These are phyloP conservation scores for Aphelidium insulamus DNA, from an alignment of 371 early-diverging fungal species.

Conservation along the genomic window DNA sequence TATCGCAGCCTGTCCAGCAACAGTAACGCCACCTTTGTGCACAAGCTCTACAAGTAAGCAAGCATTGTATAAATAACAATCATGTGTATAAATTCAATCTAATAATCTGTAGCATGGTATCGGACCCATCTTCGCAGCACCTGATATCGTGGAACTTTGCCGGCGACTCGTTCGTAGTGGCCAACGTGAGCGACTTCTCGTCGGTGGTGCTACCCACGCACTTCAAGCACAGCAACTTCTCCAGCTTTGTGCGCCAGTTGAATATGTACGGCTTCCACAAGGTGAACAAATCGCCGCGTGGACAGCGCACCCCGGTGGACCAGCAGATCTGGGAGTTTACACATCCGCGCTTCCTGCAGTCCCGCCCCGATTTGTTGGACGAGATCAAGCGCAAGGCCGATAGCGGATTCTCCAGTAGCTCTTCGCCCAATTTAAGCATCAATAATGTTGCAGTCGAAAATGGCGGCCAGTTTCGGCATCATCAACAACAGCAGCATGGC, in stretches of 20 bases:
- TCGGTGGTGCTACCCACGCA: conserved; percentile 46
- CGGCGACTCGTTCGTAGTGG: conserved; percentile 67
- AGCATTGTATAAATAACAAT: conserved; percentile 1
- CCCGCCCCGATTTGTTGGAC: conserved; percentile 50
- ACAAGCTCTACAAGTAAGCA: conserved; percentile 31
- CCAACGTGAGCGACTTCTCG: conserved; percentile 59
- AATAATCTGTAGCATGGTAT: conserved; percentile 36
- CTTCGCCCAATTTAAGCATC: too few relatives aligned
- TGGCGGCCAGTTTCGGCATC: too few relatives aligned
- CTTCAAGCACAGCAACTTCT: conserved; percentile 68
- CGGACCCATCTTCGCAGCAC: conserved; percentile 46
- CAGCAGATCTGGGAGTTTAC: conserved; percentile 85
- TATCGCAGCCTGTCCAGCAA: too few relatives aligned
- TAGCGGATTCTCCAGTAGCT: too few relatives aligned
- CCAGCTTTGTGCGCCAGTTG: conserved; percentile 62
- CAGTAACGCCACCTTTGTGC: conserved; percentile 33
- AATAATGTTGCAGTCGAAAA: too few relatives aligned
- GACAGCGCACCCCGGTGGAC: conserved; percentile 50
- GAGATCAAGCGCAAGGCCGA: conserved; percentile 66
- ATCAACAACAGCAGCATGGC: too few relatives aligned
- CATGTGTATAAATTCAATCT: neutral
- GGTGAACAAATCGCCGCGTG: conserved; percentile 60
- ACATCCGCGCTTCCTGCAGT: conserved; percentile 56
- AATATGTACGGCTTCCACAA: conserved; percentile 46
- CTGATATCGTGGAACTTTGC: conserved; percentile 56